Conservation (phyloP, 768 basidiomycete species). For the Boletus fagicola region DNA sequence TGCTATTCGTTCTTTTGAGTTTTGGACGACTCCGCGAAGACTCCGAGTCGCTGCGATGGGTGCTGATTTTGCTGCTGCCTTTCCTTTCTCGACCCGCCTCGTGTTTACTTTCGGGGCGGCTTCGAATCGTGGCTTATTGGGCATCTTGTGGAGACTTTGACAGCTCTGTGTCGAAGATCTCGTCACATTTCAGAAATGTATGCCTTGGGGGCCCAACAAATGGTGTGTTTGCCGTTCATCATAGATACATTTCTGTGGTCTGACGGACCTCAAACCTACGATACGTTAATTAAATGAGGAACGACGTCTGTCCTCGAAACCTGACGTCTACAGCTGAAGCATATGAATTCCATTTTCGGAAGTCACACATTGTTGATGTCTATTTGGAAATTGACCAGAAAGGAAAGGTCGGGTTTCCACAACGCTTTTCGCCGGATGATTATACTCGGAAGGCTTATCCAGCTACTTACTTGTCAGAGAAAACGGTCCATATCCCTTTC, state of each 20-base stretch:
- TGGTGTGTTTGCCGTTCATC: background rate
- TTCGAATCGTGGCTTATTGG: too few species aligned
- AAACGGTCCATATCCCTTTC: background rate
- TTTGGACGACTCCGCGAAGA: too few species aligned
- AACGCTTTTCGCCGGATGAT: background rate
- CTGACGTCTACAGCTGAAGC: background rate
- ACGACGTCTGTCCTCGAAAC: background rate
- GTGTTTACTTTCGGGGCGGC: too few species aligned
- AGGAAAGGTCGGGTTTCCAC: background rate
- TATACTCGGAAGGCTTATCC: background rate
- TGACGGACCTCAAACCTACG: background rate
- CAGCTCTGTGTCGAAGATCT: too few species aligned
- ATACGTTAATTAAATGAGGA: background rate
- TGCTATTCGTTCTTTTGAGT: too few species aligned
- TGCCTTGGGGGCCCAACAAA: too few species aligned
- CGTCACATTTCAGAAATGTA: conserved; percentile 31
- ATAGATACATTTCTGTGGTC: background rate
- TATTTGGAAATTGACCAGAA: background rate
- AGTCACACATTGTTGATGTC: background rate
- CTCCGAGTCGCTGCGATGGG: too few species aligned
- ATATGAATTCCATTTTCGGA: background rate
- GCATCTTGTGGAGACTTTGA: too few species aligned
- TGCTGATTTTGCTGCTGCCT: too few species aligned
- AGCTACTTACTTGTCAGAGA: background rate
- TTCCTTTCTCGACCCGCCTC: too few species aligned